These are phyloP conservation scores for Viola pubescens DNA, from an alignment of 441 rosid species.

Conservation along the genomic window DNA sequence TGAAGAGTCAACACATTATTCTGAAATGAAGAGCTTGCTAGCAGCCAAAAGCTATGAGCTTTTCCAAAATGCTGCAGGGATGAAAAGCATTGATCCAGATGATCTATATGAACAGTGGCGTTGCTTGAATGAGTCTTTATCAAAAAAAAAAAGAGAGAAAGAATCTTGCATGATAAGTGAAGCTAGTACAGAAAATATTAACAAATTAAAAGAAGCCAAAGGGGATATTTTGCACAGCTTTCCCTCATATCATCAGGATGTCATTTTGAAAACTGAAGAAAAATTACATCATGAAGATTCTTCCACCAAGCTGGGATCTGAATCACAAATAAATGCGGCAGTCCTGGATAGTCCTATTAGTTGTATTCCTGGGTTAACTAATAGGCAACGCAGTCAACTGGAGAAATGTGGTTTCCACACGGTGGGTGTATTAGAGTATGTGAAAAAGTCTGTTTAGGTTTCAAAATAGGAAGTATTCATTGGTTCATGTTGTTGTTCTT, in stretches of 20 bases:
- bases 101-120: constrained; percentile 36
- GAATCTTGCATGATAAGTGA: constrained; percentile 6
- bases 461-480: constrained; percentile 12
- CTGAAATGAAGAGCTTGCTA: constrained; percentile 27
- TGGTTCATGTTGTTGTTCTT: constrained; percentile 16
- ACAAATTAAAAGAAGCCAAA: constrained; percentile 12
- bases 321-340: constrained; percentile 17
- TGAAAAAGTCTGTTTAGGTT: constrained; percentile 4
- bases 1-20: constrained; percentile 26
- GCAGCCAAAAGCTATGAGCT: constrained; percentile 31
- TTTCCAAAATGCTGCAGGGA: constrained; percentile 27
- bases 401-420: constrained; percentile 82
- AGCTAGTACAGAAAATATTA: constrained; percentile 8
- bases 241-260: constrained; percentile 22
- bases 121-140: constrained; percentile 28
- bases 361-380: constrained; percentile 63
- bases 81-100: constrained; percentile 43
- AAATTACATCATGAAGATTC: constrained; percentile 26
- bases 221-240: constrained; percentile 26
- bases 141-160: constrained; percentile 21
- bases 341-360: constrained; percentile 50
- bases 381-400: constrained; percentile 50
- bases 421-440: constrained; percentile 33
- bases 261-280: constrained; percentile 31
- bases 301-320: constrained; percentile 13